Evolutionary conservation across 2,329 filamentous ascomycete species (phyloP).

Genomic region (Xylaria sp.): DNA sequence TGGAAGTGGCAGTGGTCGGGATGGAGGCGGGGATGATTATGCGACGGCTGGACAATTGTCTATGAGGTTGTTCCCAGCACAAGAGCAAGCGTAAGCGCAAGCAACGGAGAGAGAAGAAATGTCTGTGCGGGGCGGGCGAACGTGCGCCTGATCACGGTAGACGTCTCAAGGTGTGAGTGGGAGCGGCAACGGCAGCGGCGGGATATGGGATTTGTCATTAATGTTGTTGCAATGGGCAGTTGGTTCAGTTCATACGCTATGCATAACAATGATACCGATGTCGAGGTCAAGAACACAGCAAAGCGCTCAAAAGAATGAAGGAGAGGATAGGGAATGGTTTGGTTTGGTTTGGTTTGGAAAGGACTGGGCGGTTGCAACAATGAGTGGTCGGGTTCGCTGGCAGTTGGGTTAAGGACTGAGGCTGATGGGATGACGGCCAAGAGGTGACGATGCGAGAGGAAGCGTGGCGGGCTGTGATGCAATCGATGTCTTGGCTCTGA

Average conservation of each 20-base stretch:
- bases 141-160: constrained; percentile 13
- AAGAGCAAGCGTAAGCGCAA: background rate
- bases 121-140: constrained; percentile 17
- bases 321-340: background rate
- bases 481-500: constrained; percentile 28
- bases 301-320: constrained; percentile 1
- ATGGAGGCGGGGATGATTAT: background rate
- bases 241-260: background rate
- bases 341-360: constrained; percentile 4
- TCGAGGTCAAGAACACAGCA: background rate
- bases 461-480: constrained; percentile 32
- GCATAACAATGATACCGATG: background rate
- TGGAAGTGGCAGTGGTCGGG: background rate
- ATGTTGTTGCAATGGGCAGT: constrained; percentile 13
- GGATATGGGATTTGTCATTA: constrained; percentile 24
- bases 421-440: constrained; percentile 18
- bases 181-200: background rate
- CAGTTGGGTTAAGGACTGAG: constrained; percentile 20
- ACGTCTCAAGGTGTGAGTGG: constrained; percentile 1
- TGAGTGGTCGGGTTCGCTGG: constrained; percentile 7
- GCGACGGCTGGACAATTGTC: constrained; percentile 1
- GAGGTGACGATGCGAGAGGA: constrained; percentile 32
- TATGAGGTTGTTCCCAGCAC: constrained; percentile 1
- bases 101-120: background rate
- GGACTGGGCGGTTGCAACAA: too few relatives aligned